Base-by-base conservation (phyloP, 768 basidiomycete species). In the Termitomyces sp. region DNA sequence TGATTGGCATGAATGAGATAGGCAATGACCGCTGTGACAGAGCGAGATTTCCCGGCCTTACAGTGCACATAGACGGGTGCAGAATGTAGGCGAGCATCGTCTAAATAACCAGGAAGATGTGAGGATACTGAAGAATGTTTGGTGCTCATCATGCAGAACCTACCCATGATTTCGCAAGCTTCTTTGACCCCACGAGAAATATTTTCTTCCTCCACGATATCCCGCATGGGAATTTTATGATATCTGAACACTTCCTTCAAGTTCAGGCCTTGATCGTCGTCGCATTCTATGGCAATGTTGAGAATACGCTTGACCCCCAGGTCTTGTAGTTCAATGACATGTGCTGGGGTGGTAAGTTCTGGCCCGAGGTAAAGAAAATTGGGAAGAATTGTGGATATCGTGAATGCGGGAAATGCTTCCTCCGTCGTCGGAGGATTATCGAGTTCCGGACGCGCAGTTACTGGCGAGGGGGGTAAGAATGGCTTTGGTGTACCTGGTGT, bases 1-100 rank as follows among this genome's bases (percentile, higher is more conserved):
- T 94, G 94, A 67, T 97, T 94, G 10, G 94, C 91, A 65, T 97
- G 95, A 62, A 98, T 97, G 56, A 98, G 88, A 69, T 97, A 98
- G 2, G 92, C 95, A 77, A 98, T 93, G 41, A 97, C 95, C 13
- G 94, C 94, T 0, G 95, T 97, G 29, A 97, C 95, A 1, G 92
- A 95, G 14, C 96, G 87, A 2, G 92, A 94, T 75, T 94, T 97
- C 5, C 95, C 96, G 5, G 92, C 94, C 73, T 91, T 93, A 74
- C 95, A 98, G 68, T 98, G 96, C 14, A 98, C 94, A 65, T 96
- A 98, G 1, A 90, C 90, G 7, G 94, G 87, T 20, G 92, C 83
- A 0, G 88, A 91, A 62, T 94, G 93, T 53, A 98, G 71, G 47
- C 90, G 84, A 1, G 95, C 95, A 64, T 98, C 95, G 68, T 97